A percentile compares a stretch with the other conserved stretches of the same genome.
Evolutionary conservation across 2,329 filamentous ascomycete species (phyloP).

Genomic region (Beauveria varroae): DNA sequence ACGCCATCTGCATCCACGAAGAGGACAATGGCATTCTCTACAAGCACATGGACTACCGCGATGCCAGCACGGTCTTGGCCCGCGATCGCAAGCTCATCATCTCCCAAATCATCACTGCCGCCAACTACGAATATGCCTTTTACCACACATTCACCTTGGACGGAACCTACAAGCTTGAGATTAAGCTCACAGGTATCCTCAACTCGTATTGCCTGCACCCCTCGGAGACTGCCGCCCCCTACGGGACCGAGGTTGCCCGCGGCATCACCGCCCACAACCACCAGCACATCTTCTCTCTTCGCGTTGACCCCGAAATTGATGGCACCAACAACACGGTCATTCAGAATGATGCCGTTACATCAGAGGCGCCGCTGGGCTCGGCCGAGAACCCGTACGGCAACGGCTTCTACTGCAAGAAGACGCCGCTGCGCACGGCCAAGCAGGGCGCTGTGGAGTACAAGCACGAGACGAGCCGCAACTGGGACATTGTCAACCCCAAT

Average conservation of each 20-base stretch:
- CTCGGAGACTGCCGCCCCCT: constrained; percentile 30
- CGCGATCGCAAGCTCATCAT: constrained; percentile 53
- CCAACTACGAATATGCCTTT: constrained; percentile 55
- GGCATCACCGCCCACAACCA: constrained; percentile 61
- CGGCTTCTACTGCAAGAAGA: constrained; percentile 48
- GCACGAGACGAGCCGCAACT: constrained; percentile 26
- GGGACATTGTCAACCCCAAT: constrained; percentile 39
- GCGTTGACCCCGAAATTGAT: constrained; percentile 59
- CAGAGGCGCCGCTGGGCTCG: constrained; percentile 56
- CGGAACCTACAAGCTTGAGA: constrained; percentile 56
- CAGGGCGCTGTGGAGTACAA: constrained; percentile 19
- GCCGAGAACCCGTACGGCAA: constrained; percentile 67
- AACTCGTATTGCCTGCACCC: constrained; percentile 35
- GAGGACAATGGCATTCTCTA: constrained; percentile 50
- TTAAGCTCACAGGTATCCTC: constrained; percentile 47
- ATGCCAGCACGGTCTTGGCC: constrained; percentile 48
- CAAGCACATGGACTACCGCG: constrained; percentile 59
- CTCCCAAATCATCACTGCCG: constrained; percentile 57
- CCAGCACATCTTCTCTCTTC: constrained; percentile 62
- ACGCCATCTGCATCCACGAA: constrained; percentile 30
- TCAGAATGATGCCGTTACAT: constrained; percentile 59
- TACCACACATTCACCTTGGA: constrained; percentile 37
- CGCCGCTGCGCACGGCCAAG: constrained; percentile 17
- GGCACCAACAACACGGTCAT: constrained; percentile 57
- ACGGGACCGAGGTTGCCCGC: constrained; percentile 56